These are phyloP conservation scores for Brassica carinata DNA, from an alignment of 345 rosid genomes.

Conservation along the genomic window DNA sequence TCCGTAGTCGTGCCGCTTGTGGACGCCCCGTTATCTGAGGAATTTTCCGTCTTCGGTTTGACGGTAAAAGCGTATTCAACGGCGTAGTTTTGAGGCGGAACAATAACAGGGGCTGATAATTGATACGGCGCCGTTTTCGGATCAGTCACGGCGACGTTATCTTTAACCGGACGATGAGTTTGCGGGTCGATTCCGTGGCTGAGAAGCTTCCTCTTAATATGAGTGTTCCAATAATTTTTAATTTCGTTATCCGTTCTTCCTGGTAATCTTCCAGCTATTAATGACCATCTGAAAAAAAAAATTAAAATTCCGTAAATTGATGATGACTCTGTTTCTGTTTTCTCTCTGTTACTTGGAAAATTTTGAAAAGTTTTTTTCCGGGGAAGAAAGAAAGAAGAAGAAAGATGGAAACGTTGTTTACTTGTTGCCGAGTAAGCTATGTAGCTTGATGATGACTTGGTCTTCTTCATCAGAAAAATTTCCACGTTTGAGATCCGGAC, in stretches of 20 bases:
- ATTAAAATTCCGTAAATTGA: conserved; percentile 18
- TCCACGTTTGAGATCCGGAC: conserved; percentile 94
- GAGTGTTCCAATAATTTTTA: conserved; percentile 88
- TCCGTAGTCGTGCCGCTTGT: conserved; percentile 41
- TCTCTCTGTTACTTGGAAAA: not conserved
- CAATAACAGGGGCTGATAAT: not conserved
- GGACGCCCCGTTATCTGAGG: conserved; percentile 30
- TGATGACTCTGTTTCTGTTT: conserved; percentile 2
- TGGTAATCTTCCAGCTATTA: conserved; percentile 73
- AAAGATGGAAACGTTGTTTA: conserved; percentile 5
- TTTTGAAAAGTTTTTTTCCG: not conserved
- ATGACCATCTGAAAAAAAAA: conserved; percentile 61
- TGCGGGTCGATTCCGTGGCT: conserved; percentile 74
- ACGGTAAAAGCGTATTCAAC: conserved; percentile 21
- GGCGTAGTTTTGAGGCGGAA: conserved; percentile 11
- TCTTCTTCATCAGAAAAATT: conserved; percentile 70
- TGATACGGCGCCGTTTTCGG: conserved; percentile 22
- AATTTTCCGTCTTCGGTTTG: conserved; percentile 18
- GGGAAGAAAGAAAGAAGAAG: not conserved
- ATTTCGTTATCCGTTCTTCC: conserved; percentile 90
- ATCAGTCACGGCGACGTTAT: conserved; percentile 18
- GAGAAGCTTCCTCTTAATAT: conserved; percentile 73
- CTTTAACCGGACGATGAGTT: conserved; percentile 61
- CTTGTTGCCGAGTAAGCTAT: conserved; percentile 86
- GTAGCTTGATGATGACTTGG: conserved; percentile 70